Evolutionary conservation across 257 asterid genomes (phyloP).

Genomic region (Rehmannia glutinosa): DNA sequence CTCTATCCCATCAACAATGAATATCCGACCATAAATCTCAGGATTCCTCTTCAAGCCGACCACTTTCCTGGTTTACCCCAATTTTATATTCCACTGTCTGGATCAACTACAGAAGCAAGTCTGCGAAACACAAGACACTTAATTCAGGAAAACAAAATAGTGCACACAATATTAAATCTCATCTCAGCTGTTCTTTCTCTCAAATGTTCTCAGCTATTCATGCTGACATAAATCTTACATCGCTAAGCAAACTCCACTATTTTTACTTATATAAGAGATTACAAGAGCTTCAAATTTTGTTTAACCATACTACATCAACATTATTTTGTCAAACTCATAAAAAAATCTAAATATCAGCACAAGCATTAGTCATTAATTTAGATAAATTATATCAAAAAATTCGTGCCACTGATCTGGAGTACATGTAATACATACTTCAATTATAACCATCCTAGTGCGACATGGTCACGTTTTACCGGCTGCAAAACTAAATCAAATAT

Average conservation of each 20-base stretch:
- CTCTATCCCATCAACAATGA: constrained; percentile 45
- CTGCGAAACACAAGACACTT: constrained; percentile 30
- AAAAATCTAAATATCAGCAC: not conserved
- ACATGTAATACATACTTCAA: no score
- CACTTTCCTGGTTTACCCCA: constrained; percentile 20
- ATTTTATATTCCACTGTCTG: constrained; percentile 10
- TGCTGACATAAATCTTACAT: not conserved
- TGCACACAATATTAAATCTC: not conserved
- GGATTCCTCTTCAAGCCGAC: constrained; percentile 18
- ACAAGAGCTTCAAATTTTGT: not conserved
- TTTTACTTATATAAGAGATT: not conserved
- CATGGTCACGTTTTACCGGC: not conserved
- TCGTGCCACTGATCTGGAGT: no score
- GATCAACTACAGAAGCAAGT: constrained; percentile 33
- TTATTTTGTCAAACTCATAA: no score
- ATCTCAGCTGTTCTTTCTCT: not conserved
- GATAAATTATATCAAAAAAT: not conserved
- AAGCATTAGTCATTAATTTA: not conserved
- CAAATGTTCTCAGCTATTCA: not conserved
- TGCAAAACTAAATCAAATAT: no score
- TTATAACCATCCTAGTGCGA: not conserved
- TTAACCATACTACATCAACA: no score
- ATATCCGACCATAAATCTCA: constrained; percentile 29
- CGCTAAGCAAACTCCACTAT: not conserved
- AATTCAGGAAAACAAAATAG: not conserved